Evolutionary conservation across 768 basidiomycete genomes (phyloP).

Genomic region (Cubamyces sp.): DNA sequence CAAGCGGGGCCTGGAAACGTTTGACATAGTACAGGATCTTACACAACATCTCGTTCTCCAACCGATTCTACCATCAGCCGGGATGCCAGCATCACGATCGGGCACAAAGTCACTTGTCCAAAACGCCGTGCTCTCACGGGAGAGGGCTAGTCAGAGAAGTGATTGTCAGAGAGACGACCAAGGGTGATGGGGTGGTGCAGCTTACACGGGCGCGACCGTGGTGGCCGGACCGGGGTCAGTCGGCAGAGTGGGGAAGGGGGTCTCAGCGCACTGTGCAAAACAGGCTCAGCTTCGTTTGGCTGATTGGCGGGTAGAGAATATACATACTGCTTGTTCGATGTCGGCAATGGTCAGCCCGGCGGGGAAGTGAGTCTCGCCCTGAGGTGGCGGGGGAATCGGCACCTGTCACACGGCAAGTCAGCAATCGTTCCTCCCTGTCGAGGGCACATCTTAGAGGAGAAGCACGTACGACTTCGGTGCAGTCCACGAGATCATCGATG

Average conservation of each 20-base stretch:
- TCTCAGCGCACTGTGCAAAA: slow-evolving; percentile 9
- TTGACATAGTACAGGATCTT: too few species aligned
- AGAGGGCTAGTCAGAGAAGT: background rate
- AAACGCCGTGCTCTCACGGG: background rate
- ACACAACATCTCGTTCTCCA: background rate
- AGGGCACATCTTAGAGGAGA: background rate
- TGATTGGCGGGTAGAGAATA: background rate
- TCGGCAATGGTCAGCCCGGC: slow-evolving; percentile 24
- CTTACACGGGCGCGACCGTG: slow-evolving; percentile 38
- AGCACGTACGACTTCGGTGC: slow-evolving; percentile 8
- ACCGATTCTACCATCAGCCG: background rate
- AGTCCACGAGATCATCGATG: slow-evolving; percentile 4
- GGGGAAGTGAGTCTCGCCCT: slow-evolving; percentile 21
- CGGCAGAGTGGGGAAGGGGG: slow-evolving; percentile 25
- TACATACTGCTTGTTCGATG: slow-evolving; percentile 28
- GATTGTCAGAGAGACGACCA: background rate
- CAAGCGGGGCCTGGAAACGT: background rate
- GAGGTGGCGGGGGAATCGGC: background rate
- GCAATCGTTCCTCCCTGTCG: too few species aligned
- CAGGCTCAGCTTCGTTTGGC: background rate
- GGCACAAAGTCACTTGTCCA: background rate
- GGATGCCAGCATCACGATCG: background rate
- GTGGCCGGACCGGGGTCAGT: slow-evolving; percentile 36
- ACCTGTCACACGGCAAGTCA: background rate
- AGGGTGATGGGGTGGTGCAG: background rate